Base-by-base conservation (phyloP, 73 alveolate species). In the Symbiodinium natans region DNA sequence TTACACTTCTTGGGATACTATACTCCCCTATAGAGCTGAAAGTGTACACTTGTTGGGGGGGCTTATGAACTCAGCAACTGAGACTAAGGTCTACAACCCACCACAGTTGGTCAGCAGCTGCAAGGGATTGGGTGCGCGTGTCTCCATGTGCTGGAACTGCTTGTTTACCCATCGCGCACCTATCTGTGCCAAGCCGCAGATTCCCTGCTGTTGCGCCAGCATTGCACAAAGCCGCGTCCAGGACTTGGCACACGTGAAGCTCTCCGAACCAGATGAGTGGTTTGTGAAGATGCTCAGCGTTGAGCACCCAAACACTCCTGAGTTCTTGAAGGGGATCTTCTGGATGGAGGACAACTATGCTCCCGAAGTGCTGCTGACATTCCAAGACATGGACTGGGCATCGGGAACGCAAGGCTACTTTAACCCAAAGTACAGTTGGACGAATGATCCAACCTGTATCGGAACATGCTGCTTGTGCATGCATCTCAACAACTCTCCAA, bases 341-440 rank as follows among this genome's bases (percentile, higher is more conserved):
- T 63, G 80, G 80, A 63, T 63, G 80, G 80, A 63, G 80, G 80
- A 63, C 80, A 63, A 63, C 80, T 63, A 63, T 63, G 80, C 80
- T 17, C 80, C 80, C 21, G 80, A 63, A 27, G 80, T 63, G 80
- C 19, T 63, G 40, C 27, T 63, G 80, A 63, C 80, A 27, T 63
- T 63, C 27, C 80, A 63, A 29, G 80, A 63, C 4, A 63, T 63
- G 80, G 80, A 63, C 40, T 63, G 80, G 80, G 80, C 27, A 25
- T 27, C 80, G 40, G 80, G 80, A 63, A 29, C 19, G 80, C 80
- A 63, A 63, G 80, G 80, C 19, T 63, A 63, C 36, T 63, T 63
- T n/a, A 23, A 23, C 36, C 80, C 80, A 13, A 63, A 63, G 36
- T 63, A 63, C 33, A 63, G 80, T 29, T 63, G 80, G 80, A 63